A percentile compares a stretch with the other conserved stretches of the same genome.
Conservation (phyloP, 345 rosid species). For the Murraya paniculata region DNA sequence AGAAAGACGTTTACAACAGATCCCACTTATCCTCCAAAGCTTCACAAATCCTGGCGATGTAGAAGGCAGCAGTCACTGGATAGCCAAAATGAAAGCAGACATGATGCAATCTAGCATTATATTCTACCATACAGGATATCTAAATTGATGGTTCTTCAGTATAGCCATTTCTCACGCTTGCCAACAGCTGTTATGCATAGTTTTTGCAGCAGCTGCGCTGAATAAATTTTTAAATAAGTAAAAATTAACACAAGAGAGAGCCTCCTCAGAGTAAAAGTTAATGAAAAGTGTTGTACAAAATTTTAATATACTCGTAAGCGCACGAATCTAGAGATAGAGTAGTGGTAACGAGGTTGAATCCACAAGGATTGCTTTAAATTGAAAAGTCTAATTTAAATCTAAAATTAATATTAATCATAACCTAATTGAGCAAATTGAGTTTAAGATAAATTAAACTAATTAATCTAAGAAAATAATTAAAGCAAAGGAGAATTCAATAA, state of each 20-base stretch:
- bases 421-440: no score
- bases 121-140: neutral
- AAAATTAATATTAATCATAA: no score
- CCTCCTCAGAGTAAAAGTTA: neutral
- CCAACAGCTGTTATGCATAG: constrained; percentile 71
- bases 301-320: no score
- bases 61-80: constrained; percentile 82
- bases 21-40: constrained; percentile 54
- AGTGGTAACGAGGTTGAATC: no score
- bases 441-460: no score
- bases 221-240: constrained; percentile 13
- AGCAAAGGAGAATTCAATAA: no score
- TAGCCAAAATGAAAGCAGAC: constrained; percentile 25
- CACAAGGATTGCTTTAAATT: no score
- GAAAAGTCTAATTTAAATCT: no score
- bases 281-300: no score
- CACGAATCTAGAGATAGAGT: no score
- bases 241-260: constrained; percentile 1
- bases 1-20: constrained; percentile 26
- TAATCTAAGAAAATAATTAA: no score
- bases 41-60: constrained; percentile 74
- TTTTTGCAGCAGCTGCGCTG: constrained; percentile 88
- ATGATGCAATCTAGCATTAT: neutral
- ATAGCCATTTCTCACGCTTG: constrained; percentile 53
- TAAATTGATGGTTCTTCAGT: neutral